phyloP scores from a whole-genome alignment of 495 filamentous ascomycete genomes.

The Penicillium cosmopolitanum region DNA sequence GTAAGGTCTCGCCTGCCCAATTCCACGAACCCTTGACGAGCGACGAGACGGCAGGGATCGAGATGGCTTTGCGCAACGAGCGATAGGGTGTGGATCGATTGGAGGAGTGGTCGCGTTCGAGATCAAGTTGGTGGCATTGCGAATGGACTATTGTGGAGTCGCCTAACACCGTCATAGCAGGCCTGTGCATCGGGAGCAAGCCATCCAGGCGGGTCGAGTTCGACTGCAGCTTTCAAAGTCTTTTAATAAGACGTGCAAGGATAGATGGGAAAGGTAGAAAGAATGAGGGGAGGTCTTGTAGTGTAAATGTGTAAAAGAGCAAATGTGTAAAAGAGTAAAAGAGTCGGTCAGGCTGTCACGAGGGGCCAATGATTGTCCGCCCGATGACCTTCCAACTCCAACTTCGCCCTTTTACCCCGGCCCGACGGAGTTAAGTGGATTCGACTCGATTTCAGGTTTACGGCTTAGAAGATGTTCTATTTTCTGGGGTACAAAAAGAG shows the following conservation, averaged over 20 bases:
- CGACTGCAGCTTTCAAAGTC: background rate
- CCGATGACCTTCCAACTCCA: slow-evolving; percentile 12
- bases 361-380: slow-evolving; percentile 7
- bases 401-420: slow-evolving; percentile 9
- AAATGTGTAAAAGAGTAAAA: slow-evolving; percentile 10
- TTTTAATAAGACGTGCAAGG: background rate
- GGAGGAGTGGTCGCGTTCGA: slow-evolving; percentile 19
- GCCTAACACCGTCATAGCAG: slow-evolving; percentile 39
- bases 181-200: slow-evolving; percentile 33
- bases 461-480: background rate
- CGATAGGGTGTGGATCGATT: slow-evolving; percentile 13
- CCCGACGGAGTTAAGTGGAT: background rate
- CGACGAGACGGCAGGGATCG: slow-evolving; percentile 41
- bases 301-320: background rate
- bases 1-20: slow-evolving; percentile 53
- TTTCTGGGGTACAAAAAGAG: background rate
- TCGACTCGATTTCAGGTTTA: background rate
- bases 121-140: slow-evolving; percentile 25
- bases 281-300: background rate
- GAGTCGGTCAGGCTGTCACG: slow-evolving; percentile 34
- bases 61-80: slow-evolving; percentile 32
- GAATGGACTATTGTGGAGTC: slow-evolving; percentile 40
- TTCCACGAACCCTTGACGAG: slow-evolving; percentile 39
- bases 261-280: background rate
- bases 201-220: slow-evolving; percentile 26